Percentiles rank a stretch among this genome's conserved stretches.
These are phyloP conservation scores for Rhizodiscina lignyota DNA, from an alignment of 495 filamentous ascomycete genomes.

Conservation along the genomic window DNA sequence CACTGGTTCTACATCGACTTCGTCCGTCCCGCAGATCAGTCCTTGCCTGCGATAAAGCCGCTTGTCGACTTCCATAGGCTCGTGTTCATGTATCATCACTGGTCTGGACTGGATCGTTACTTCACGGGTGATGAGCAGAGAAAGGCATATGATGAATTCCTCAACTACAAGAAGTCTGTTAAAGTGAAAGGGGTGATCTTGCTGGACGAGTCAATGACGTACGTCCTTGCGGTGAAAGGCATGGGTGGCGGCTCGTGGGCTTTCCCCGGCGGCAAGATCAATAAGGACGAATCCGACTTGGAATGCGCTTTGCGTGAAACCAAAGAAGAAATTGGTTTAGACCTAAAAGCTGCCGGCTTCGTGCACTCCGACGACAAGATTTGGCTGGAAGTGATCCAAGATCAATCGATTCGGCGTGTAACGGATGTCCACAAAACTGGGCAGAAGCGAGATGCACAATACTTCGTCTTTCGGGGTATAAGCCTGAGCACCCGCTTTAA, in stretches of 20 bases:
- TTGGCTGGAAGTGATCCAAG: conserved; percentile 74
- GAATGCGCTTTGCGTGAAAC: conserved; percentile 88
- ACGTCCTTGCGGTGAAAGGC: conserved; percentile 81
- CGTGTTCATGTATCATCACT: conserved; percentile 45
- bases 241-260: conserved; percentile 95
- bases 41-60: conserved; percentile 66
- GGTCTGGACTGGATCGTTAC: not conserved
- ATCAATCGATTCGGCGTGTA: conserved; percentile 83
- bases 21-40: conserved; percentile 75
- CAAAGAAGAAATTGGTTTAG: conserved; percentile 88
- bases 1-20: conserved; percentile 99
- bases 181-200: conserved; percentile 89
- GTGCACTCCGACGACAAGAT: conserved; percentile 48
- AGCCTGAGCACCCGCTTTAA: conserved; percentile 74
- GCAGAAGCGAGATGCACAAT: too few species aligned
- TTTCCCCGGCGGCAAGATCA: conserved; percentile 92
- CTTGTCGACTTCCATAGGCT: conserved; percentile 67
- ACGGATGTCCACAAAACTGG: too few species aligned
- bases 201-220: conserved; percentile 80
- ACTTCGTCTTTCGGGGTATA: conserved; percentile 81
- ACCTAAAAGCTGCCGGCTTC: conserved; percentile 55
- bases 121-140: conserved; percentile 44
- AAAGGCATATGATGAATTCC: conserved; percentile 72
- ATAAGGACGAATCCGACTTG: conserved; percentile 83
- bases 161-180: conserved; percentile 84